Evolutionary conservation across 495 filamentous ascomycete genomes (phyloP), one percentile per base, ranked within the genome.

Genomic region (Cladorrhinum samala): DNA sequence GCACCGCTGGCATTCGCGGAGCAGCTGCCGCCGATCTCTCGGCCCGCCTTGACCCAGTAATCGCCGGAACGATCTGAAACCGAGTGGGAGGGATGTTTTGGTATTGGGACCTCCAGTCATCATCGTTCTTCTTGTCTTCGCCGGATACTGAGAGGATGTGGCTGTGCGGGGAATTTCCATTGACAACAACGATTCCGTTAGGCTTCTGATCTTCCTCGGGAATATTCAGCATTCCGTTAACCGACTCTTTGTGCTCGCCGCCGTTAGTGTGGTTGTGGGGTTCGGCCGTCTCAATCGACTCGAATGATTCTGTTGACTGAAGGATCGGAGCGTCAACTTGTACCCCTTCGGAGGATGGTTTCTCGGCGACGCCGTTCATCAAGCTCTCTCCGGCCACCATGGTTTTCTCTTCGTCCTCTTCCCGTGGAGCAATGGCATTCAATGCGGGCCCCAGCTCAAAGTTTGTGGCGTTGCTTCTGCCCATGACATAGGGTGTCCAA

Each of bases 401-500:
- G 16, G 69, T 52, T 55, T 80, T 80, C 43, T 79, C 72, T 23
- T 83, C 80, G 1, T 83, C 83, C 0, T 87, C 87, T 33, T 89
- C 89, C 49, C 92, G 82, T 9, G 85, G 89, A 2, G 91, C 93
- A 45, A 98, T 87, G 0, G 91, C 88, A 54, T 88, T 91, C 24
- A 97, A 61, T n/a, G 86, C 81, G 43, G 85, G 84, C 41, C 83
- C 84, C 39, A 90, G 80, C 63, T 96, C 88, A 65, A 92, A 91
- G 54, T 89, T 86, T 0, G 83, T 84, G n/a, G 85, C 81, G 49
- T 88, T 91, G 63, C 81, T 85, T 48, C 87, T 80, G 19, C 92
- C 91, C 89, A 96, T 96, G 49, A 98, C 82, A 68, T 93, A 98
- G 11, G 94, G 93, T n/a, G 89, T 96, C 93, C 93, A 98, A 2